phyloP scores from a whole-genome alignment of 768 basidiomycete species.

The Suillus americanus region DNA sequence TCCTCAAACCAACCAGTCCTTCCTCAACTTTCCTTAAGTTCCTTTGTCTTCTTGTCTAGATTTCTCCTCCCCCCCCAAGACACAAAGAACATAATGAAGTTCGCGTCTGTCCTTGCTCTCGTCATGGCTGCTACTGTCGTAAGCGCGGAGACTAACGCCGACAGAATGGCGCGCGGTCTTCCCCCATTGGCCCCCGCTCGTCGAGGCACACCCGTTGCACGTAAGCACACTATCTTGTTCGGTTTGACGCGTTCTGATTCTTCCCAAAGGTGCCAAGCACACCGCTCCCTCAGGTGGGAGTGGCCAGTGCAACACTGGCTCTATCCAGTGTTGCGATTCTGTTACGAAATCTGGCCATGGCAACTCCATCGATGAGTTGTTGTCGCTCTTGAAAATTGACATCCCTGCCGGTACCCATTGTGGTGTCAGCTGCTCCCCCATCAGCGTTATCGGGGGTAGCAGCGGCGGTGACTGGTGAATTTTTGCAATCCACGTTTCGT shows the following conservation, averaged over 20 bases:
- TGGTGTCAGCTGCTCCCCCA: constrained; percentile 34
- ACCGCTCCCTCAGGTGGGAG: constrained; percentile 33
- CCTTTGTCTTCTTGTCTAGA: constrained; percentile 6
- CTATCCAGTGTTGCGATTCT: constrained; percentile 20
- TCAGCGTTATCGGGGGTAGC: constrained; percentile 27
- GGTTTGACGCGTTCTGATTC: neutral
- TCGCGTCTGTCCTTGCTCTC: constrained; percentile 34
- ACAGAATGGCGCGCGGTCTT: constrained; percentile 55
- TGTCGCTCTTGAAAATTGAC: constrained; percentile 1
- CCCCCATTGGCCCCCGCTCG: constrained; percentile 44
- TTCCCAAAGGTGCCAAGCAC: constrained; percentile 35
- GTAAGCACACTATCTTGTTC: constrained; percentile 25
- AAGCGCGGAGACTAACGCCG: constrained; percentile 50
- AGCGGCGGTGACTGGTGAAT: constrained; percentile 19
- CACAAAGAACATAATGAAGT: constrained; percentile 26
- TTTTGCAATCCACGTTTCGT: neutral
- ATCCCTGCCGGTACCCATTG: neutral
- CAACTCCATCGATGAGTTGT: neutral
- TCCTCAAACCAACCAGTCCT: neutral
- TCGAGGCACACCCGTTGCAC: constrained; percentile 30
- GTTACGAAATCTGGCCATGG: neutral
- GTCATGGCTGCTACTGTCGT: constrained; percentile 36
- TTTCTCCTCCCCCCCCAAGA: neutral
- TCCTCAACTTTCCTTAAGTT: constrained; percentile 14
- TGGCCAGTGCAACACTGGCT: constrained; percentile 19